Conservation (phyloP, 2,329 filamentous ascomycete species). For the Metarhizium guizhouense region DNA sequence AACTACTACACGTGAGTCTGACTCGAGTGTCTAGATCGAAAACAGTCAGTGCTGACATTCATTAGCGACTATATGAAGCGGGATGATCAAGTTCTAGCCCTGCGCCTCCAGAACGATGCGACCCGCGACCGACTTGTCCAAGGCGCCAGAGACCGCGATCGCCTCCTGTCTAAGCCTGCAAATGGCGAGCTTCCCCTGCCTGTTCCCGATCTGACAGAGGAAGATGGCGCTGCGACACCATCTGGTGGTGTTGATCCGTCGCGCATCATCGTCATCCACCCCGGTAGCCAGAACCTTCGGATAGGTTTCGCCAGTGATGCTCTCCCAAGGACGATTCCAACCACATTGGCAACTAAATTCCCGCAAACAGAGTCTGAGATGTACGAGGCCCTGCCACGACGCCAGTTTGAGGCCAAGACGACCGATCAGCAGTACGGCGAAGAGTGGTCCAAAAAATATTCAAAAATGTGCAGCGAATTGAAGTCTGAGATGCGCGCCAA, state of each 20-base stretch:
- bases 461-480: conserved; percentile 75
- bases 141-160: conserved; percentile 78
- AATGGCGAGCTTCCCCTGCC: conserved; percentile 56
- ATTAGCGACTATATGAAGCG: conserved; percentile 91
- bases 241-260: conserved; percentile 63
- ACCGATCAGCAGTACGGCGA: conserved; percentile 80
- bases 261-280: conserved; percentile 89
- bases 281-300: conserved; percentile 89
- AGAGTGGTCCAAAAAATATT: conserved; percentile 68
- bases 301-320: conserved; percentile 96
- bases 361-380: conserved; percentile 75
- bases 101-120: conserved; percentile 82
- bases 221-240: conserved; percentile 45
- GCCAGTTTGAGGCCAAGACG: conserved; percentile 52
- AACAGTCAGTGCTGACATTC: conserved; percentile 4
- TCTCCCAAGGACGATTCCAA: conserved; percentile 86
- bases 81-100: conserved; percentile 89
- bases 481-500: conserved; percentile 87
- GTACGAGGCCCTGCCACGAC: conserved; percentile 66
- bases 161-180: conserved; percentile 68
- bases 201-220: conserved; percentile 49
- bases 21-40: background rate
- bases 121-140: conserved; percentile 76
- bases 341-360: conserved; percentile 78
- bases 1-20: conserved; percentile 88